Evolutionary conservation across 495 filamentous ascomycete species (phyloP), one percentile per base, ranked within the genome.

Genomic region (Ramalina intermedia): DNA sequence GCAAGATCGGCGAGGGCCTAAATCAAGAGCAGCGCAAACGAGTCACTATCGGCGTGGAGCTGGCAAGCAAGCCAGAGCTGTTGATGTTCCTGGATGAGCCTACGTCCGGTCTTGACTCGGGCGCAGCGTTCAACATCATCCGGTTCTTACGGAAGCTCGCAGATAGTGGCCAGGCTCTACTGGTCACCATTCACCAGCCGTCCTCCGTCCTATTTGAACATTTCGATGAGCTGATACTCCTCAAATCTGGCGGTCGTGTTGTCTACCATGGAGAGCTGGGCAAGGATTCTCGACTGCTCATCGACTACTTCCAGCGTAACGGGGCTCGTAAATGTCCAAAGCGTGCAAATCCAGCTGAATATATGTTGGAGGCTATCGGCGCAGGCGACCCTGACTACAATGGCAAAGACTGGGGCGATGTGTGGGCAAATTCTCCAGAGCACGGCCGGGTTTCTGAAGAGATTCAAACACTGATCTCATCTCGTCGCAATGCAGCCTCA

Each of bases 121-220:
- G 88, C 58, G 79, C 75, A 48, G 83, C 89, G 3, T 95, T 85
- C 69, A 89, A 89, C 52, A 94, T 94, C 51, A 79, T 94, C 13
- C 80, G 84, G 41, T 94, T 94, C 71, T 64, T 94, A 44, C 80
- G 80, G 43, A 94, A 93, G 66, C 73, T 94, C 9, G 80, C 87
- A 1, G 77, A 74, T 1, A 79, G 80, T 37, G 89, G 89, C 1
- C 87, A 94, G 56, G 87, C 89, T 16, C 85, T 95, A 59, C 75
- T 94, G 1, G 87, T 84, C 64, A 95, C 89, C 0, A 96, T 94
- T 54, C 89, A 95, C 62, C 89, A 96, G 55, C 89, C 89, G 3
- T 58, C 14, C 58, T 78, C 84, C 3, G 81, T 84, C 0, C 71
- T 96, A 0, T 94, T 96, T 54, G 81, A 91, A 58, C 81, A 84